phyloP scores from a whole-genome alignment of 106 monocot species.

The Dactylorhiza incarnata region DNA sequence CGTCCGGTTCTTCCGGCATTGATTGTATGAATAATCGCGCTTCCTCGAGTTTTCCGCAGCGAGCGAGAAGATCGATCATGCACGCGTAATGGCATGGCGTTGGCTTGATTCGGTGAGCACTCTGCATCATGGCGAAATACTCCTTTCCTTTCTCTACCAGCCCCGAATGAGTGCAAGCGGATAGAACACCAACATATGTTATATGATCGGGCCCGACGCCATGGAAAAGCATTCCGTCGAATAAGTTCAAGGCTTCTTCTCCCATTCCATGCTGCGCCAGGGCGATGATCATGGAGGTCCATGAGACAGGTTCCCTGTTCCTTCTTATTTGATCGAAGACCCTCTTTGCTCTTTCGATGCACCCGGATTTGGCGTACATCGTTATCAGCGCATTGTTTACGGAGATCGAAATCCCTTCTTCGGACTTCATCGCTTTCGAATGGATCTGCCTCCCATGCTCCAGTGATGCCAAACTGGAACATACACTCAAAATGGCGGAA shows the following conservation, averaged over 20 bases:
- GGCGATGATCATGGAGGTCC: conserved; percentile 94
- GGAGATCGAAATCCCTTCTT: conserved; percentile 56
- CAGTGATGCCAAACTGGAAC: conserved; percentile 51
- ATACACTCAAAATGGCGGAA: conserved; percentile 72
- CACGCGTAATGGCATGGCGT: conserved; percentile 84
- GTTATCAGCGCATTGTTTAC: conserved; percentile 78
- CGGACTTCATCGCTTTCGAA: conserved; percentile 51
- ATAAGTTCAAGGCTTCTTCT: conserved; percentile 63
- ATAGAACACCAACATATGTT: conserved; percentile 81
- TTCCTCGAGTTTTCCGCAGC: conserved; percentile 60
- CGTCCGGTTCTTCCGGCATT: conserved; percentile 78
- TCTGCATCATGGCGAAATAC: conserved; percentile 66
- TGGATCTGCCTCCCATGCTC: conserved; percentile 73
- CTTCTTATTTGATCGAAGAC: conserved; percentile 44
- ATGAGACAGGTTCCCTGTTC: conserved; percentile 50
- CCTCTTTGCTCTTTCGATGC: conserved; percentile 38
- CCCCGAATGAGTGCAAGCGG: conserved; percentile 78
- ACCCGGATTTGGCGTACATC: conserved; percentile 84
- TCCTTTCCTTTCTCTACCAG: conserved; percentile 61
- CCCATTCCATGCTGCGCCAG: conserved; percentile 88
- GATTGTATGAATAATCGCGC: conserved; percentile 59
- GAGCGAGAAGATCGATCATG: conserved; percentile 83
- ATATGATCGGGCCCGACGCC: conserved; percentile 72
- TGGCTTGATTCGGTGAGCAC: conserved; percentile 52
- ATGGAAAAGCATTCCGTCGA: conserved; percentile 55